Percentiles rank a stretch among this genome's conserved stretches.
phyloP scores from a whole-genome alignment of 352 stramenopile species.

The Globisporangium spiculum region DNA sequence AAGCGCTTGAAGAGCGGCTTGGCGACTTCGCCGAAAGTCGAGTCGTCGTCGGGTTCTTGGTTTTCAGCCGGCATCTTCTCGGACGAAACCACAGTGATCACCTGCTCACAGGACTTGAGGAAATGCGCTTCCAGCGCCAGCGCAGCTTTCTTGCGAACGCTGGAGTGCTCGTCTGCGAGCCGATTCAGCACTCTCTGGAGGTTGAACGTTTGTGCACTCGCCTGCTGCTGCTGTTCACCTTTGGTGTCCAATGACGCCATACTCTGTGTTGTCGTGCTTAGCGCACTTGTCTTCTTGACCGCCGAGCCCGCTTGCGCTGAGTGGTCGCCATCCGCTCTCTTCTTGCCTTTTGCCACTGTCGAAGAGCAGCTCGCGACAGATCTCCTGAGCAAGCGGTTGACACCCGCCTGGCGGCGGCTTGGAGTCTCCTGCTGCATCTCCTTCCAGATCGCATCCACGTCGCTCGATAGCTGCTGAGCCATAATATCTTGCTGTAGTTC shows the following conservation, averaged over 20 bases:
- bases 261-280: not conserved
- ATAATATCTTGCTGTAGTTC: not conserved
- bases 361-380: slow-evolving; percentile 26
- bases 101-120: slow-evolving; percentile 8
- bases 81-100: not conserved
- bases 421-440: slow-evolving; percentile 39
- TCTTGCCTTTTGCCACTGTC: slow-evolving; percentile 11
- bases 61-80: not conserved
- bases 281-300: not conserved
- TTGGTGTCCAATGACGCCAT: not conserved
- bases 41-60: not conserved
- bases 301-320: too few species aligned
- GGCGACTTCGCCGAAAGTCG: slow-evolving; percentile 43
- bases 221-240: not conserved
- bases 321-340: not conserved
- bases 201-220: slow-evolving; percentile 25
- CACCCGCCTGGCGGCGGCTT: slow-evolving; percentile 11
- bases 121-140: slow-evolving; percentile 46
- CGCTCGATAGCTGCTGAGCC: not conserved
- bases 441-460: slow-evolving; percentile 46
- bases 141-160: slow-evolving; percentile 62
- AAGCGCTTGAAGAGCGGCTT: slow-evolving; percentile 83
- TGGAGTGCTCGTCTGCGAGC: slow-evolving; percentile 43
- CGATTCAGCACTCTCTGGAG: slow-evolving; percentile 57
- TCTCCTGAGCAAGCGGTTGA: slow-evolving; percentile 38